Evolutionary conservation across 495 filamentous ascomycete species (phyloP).

Genomic region (Evansstolkia leycettana): DNA sequence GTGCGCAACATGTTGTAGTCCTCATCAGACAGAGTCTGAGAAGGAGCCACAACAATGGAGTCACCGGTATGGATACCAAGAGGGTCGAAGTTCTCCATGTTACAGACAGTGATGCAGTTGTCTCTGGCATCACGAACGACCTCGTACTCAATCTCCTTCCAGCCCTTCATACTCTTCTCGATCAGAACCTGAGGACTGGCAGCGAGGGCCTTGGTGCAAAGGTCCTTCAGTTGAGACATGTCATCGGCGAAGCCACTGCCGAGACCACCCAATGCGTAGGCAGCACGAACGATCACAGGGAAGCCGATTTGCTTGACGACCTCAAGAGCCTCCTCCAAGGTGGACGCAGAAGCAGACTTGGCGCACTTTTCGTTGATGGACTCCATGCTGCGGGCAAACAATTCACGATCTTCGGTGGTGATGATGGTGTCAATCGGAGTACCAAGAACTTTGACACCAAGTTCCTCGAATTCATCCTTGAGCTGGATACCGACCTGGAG

Average conservation of each 20-base stretch:
- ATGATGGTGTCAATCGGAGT: constrained; percentile 97
- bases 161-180: constrained; percentile 97
- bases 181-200: constrained; percentile 93
- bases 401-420: constrained; percentile 92
- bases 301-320: constrained; percentile 85
- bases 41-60: constrained; percentile 95
- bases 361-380: constrained; percentile 97
- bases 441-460: constrained; percentile 88
- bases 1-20: constrained; percentile 99
- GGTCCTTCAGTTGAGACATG: constrained; percentile 70
- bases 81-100: constrained; percentile 99
- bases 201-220: constrained; percentile 92
- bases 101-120: constrained; percentile 99
- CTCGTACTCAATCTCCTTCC: constrained; percentile 99
- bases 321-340: constrained; percentile 68
- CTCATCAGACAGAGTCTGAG: constrained; percentile 91
- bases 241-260: constrained; percentile 93
- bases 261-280: constrained; percentile 89
- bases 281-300: constrained; percentile 93
- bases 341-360: constrained; percentile 85
- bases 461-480: constrained; percentile 82
- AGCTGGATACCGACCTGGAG: constrained; percentile 90
- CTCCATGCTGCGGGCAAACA: constrained; percentile 96
- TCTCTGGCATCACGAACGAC: constrained; percentile 92
- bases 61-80: constrained; percentile 97